Evolutionary conservation across 192 early-diverging fungal genomes (phyloP).

Genomic region (Chytriomyces sp.): DNA sequence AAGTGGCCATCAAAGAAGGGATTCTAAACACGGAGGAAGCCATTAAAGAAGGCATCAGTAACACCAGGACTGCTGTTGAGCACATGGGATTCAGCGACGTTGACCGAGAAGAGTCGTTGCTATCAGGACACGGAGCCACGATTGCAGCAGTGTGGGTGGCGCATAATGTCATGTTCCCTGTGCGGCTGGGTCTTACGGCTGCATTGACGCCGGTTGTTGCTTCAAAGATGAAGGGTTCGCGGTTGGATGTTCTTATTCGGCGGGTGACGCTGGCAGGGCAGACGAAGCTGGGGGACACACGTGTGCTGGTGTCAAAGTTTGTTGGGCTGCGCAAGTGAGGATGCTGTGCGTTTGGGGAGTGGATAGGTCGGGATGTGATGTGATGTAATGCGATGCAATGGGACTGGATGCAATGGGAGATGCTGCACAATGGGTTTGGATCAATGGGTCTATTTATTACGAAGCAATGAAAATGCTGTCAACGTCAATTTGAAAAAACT

Average conservation of each 20-base stretch:
- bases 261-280: not conserved
- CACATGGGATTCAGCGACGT: too few relatives aligned
- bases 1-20: not conserved
- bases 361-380: too few relatives aligned
- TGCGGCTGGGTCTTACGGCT: conserved; percentile 43
- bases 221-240: conserved; percentile 1
- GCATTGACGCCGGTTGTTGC: conserved; percentile 42
- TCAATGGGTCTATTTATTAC: too few relatives aligned
- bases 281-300: not conserved
- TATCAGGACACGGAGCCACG: conserved; percentile 25
- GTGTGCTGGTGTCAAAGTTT: too few relatives aligned
- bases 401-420: too few relatives aligned
- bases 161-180: conserved; percentile 45
- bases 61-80: not conserved
- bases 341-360: too few relatives aligned
- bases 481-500: too few relatives aligned
- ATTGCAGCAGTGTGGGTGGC: conserved; percentile 34
- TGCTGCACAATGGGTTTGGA: too few relatives aligned
- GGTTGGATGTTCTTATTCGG: conserved; percentile 5
- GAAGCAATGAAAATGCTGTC: too few relatives aligned
- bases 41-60: not conserved
- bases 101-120: not conserved
- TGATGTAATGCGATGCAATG: too few relatives aligned
- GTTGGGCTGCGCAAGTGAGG: too few relatives aligned
- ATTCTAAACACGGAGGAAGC: not conserved